Base-by-base conservation (phyloP, 2,329 filamentous ascomycete species). In the Beauveria scarabaeidicola region DNA sequence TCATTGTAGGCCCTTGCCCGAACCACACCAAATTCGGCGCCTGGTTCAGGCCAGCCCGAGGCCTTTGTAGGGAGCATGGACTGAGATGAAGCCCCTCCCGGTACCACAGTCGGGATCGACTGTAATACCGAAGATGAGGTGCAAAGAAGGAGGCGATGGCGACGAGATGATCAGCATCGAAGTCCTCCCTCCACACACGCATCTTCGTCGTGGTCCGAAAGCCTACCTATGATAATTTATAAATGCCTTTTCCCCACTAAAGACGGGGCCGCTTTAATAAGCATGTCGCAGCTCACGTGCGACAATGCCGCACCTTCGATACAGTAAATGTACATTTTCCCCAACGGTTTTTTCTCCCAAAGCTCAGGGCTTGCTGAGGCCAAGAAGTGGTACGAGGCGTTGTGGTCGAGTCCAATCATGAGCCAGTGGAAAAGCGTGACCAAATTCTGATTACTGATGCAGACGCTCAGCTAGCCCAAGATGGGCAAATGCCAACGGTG, bases 361-460 rank as follows among this genome's bases (percentile, higher is more conserved):
- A 27, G 21, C 8, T 21, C 36, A 25, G 51, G 38, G 36, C 36
- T 41, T 11, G 36, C 36, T 23, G 19, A 19, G 32, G 23, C 21
- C 23, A 40, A 41, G 5, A 41, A 41, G 55, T 52, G 55, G 47
- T 44, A 58, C 55, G 38, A 58, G 41, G 58, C 43, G 41, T 48
- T 32, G 51, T 21, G 32, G 58, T 8, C n/a, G 17, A 17, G 25
- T 21, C 58, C 58, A 60, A 54, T 60, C 43, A 36, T 7, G 9
- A 50, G 38, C 51, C 32, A 21, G 51, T 21, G 38, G 32, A 17
- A 38, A 43, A 55, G 36, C 44, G 52, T 5, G 36, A 32, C 32
- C 19, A 60, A 60, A 54, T 60, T 55, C 44, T 52, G 58, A 60
- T 60, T 60, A 60, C 58, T 60, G 58, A 60, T 60, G 58, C 27